phyloP scores from a whole-genome alignment of 2,329 filamentous ascomycete species.

The Fusarium torreyae region DNA sequence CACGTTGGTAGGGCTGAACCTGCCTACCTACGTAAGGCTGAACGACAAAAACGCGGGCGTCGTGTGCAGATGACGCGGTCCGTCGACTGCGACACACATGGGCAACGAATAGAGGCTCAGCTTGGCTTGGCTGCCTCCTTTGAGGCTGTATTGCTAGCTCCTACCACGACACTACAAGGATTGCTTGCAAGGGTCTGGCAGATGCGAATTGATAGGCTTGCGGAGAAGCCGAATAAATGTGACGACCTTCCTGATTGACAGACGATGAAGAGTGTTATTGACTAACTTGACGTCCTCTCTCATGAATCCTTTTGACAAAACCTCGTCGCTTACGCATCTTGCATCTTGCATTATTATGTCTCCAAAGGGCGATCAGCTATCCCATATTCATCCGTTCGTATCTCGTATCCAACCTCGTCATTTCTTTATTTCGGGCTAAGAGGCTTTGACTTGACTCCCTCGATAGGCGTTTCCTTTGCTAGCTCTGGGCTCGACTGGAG shows the following conservation, averaged over 20 bases:
- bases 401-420: not conserved
- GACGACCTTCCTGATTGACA: slow-evolving; percentile 14
- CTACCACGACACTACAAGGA: not conserved
- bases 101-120: slow-evolving; percentile 24
- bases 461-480: slow-evolving; percentile 27
- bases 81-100: slow-evolving; percentile 17
- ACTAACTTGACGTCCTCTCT: not conserved
- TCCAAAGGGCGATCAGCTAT: not conserved
- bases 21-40: slow-evolving; percentile 22
- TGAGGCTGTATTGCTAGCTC: slow-evolving; percentile 27
- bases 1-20: slow-evolving; percentile 30
- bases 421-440: slow-evolving; percentile 1
- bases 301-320: not conserved
- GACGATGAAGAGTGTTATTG: slow-evolving; percentile 5
- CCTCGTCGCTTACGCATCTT: slow-evolving; percentile 37
- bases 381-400: not conserved
- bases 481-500: slow-evolving; percentile 21
- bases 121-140: slow-evolving; percentile 32
- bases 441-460: slow-evolving; percentile 3
- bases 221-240: not conserved
- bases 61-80: slow-evolving; percentile 37
- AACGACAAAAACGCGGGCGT: slow-evolving; percentile 8
- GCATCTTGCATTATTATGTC: not conserved
- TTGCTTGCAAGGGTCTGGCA: not conserved
- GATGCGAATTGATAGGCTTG: slow-evolving; percentile 11